Evolutionary conservation across 1,284 basidiomycete species (phyloP).

Genomic region (Boletus holoroseus): DNA sequence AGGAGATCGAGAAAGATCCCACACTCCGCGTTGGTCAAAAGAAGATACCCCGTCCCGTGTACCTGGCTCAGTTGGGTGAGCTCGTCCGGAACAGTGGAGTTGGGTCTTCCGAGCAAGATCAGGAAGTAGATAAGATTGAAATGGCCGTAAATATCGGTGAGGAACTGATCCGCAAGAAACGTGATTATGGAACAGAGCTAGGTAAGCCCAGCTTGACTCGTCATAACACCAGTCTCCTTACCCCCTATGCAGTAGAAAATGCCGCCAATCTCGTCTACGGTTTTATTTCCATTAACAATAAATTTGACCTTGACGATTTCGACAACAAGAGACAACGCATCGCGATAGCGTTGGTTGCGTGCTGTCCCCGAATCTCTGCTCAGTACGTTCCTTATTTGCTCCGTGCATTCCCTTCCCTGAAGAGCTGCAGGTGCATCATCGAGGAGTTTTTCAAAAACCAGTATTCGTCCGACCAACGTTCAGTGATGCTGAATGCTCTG

Average conservation of each 20-base stretch:
- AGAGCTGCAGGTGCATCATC: conserved; percentile 59
- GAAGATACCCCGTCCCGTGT: conserved; percentile 72
- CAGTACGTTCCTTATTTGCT: conserved; percentile 53
- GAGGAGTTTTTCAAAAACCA: conserved; percentile 93
- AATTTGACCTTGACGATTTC: conserved; percentile 77
- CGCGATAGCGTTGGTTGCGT: conserved; percentile 74
- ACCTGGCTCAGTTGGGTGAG: conserved; percentile 73
- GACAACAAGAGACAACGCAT: conserved; percentile 73
- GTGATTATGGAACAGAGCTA: conserved; percentile 77
- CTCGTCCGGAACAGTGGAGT: conserved; percentile 53
- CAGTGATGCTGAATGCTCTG: conserved; percentile 79
- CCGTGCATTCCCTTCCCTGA: neutral
- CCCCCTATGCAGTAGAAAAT: conserved; percentile 65
- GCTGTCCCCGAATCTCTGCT: conserved; percentile 69
- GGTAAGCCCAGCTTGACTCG: conserved; percentile 44
- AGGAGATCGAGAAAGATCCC: conserved; percentile 81
- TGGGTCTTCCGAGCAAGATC: conserved; percentile 51
- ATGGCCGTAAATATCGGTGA: conserved; percentile 76
- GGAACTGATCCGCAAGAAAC: conserved; percentile 76
- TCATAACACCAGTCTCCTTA: conserved; percentile 1
- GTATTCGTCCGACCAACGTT: conserved; percentile 83
- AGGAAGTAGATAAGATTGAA: conserved; percentile 72
- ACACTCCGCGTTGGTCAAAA: conserved; percentile 61
- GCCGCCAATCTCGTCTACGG: conserved; percentile 76
- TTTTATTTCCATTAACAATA: conserved; percentile 74